Evolutionary conservation across 805 yeast species (phyloP).

Genomic region (Kodamaea kakaduensis): DNA sequence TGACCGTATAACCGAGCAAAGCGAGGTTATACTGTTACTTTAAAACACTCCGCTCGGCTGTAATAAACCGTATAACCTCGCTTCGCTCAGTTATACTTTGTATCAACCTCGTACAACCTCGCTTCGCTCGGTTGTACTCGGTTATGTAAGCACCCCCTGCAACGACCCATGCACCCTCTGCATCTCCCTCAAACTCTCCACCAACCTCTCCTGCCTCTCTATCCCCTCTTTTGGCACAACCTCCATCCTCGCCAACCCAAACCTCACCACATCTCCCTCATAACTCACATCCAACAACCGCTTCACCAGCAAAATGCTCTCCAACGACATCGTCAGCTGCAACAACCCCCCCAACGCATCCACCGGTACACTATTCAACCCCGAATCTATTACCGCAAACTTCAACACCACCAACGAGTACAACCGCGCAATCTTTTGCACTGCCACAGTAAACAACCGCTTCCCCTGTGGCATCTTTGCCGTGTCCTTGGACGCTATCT

Average conservation of each 20-base stretch:
- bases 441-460: constrained; percentile 12
- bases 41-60: too few relatives aligned
- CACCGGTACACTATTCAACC: constrained; percentile 16
- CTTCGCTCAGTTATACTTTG: too few relatives aligned
- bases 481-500: not conserved
- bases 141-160: constrained; percentile 3
- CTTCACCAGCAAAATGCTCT: constrained; percentile 5
- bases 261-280: not conserved
- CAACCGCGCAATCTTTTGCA: constrained; percentile 14
- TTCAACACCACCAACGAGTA: constrained; percentile 15
- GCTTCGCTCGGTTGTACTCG: too few relatives aligned
- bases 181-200: constrained; percentile 2
- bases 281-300: constrained; percentile 3
- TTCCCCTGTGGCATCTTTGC: constrained; percentile 14
- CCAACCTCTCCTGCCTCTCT: constrained; percentile 4
- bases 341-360: constrained; percentile 7
- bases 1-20: too few relatives aligned
- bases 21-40: too few relatives aligned
- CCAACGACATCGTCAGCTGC: constrained; percentile 1
- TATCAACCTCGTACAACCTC: too few relatives aligned
- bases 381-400: constrained; percentile 14
- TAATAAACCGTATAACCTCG: too few relatives aligned
- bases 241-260: not conserved
- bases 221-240: constrained; percentile 1
- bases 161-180: not conserved